These are phyloP conservation scores for Dendrobium officinale DNA, from an alignment of 106 monocot species.

Conservation along the genomic window DNA sequence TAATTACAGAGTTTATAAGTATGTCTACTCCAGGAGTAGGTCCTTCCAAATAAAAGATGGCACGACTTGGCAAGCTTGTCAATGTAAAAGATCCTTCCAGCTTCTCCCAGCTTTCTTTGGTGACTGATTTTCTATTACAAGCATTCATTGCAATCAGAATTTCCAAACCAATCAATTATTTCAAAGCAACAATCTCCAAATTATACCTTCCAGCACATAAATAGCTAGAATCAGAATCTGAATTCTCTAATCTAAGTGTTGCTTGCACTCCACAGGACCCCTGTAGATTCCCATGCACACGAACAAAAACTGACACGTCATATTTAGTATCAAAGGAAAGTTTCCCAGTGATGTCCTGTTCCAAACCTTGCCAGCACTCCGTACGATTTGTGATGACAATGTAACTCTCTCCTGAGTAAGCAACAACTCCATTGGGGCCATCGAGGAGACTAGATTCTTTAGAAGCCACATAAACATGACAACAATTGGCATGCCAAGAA, in stretches of 20 bases:
- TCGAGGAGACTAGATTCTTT: conserved; percentile 16
- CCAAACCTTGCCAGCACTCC: conserved; percentile 75
- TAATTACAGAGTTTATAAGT: conserved; percentile 44
- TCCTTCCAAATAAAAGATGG: conserved; percentile 62
- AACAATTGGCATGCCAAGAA: conserved; percentile 63
- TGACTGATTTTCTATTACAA: conserved; percentile 26
- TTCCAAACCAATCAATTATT: background rate
- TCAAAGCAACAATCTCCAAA: conserved; percentile 7
- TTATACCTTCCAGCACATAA: conserved; percentile 53
- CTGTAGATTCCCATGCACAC: conserved; percentile 42
- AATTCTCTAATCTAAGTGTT: conserved; percentile 51
- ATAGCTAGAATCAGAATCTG: conserved; percentile 34
- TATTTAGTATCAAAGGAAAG: conserved; percentile 36
- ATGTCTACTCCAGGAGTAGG: conserved; percentile 52
- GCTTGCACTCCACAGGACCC: conserved; percentile 32
- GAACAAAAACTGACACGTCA: conserved; percentile 48
- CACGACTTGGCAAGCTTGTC: conserved; percentile 29
- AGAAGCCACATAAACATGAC: conserved; percentile 49
- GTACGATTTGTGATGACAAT: conserved; percentile 70
- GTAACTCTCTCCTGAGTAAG: conserved; percentile 34
- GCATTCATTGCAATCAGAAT: conserved; percentile 4
- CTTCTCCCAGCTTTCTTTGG: conserved; percentile 46
- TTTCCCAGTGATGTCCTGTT: conserved; percentile 70
- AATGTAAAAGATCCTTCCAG: conserved; percentile 60
- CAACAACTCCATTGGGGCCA: conserved; percentile 28